A percentile compares a stretch with the other conserved stretches of the same genome.
Conservation (phyloP, 441 rosid species). For the Euphorbia schlechtendalii region DNA sequence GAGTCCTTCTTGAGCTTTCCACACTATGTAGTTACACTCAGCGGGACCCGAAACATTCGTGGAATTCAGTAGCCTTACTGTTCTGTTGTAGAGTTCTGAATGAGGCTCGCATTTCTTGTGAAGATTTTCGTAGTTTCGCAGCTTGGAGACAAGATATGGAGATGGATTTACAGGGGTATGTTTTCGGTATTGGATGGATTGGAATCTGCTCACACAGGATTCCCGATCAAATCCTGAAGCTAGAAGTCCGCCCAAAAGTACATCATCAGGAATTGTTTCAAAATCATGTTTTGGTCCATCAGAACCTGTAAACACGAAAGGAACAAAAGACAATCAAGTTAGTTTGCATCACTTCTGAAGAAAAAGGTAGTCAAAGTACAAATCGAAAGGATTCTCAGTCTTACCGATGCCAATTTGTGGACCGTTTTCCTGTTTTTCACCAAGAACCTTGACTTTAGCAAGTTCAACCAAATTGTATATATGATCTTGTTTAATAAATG, state of each 20-base stretch:
- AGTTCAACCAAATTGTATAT: not conserved
- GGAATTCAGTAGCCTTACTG: constrained; percentile 10
- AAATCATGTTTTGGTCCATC: not conserved
- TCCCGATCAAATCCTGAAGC: constrained; percentile 26
- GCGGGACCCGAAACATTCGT: constrained; percentile 10
- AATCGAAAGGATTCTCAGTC: not conserved
- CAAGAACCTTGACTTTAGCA: not conserved
- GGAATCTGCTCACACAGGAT: constrained; percentile 37
- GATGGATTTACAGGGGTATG: constrained; percentile 30
- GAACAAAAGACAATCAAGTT: not conserved
- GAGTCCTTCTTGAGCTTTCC: constrained; percentile 43
- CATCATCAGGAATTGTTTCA: not conserved
- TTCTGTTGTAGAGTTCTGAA: constrained; percentile 20
- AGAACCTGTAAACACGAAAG: not conserved
- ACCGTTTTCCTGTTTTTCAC: not conserved
- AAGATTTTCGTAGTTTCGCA: constrained; percentile 34
- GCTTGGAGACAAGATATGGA: constrained; percentile 33
- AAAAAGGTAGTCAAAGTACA: not conserved
- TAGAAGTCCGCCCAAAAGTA: not conserved
- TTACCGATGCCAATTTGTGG: not conserved
- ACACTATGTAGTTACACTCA: constrained; percentile 37
- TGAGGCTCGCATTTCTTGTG: constrained; percentile 36
- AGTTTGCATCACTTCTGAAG: not conserved
- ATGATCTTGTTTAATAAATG: not conserved
- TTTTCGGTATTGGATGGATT: constrained; percentile 30